Base-by-base conservation (phyloP, 1,284 basidiomycete genomes). In the Ceratobasidium sp. region DNA sequence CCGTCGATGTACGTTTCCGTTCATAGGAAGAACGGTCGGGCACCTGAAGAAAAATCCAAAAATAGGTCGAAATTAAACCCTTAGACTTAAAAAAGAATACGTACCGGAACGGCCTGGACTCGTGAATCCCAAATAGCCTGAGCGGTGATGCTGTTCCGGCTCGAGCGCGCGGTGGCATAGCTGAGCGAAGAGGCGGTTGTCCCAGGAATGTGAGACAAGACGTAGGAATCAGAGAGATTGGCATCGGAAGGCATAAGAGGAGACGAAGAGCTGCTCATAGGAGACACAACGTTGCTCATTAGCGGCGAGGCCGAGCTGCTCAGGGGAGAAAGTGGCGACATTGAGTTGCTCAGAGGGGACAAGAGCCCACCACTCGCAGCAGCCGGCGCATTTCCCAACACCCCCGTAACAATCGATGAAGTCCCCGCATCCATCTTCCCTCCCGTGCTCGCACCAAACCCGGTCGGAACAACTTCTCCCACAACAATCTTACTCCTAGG, bases 141-240 rank as follows among this genome's bases (percentile, higher is more conserved):
- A 43, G 50, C 52, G 18, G 50, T 41, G 13, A 57, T 23, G 30
- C 64, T 69, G 46, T 55, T 69, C 41, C 64, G 8, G 30, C 57
- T 69, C n/a, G 64, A 69, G 18, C 64, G 64, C 52, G 64, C 64
- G 57, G 64, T 69, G 23, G 50, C 35, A 21, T 69, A 69, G 52
- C 52, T 69, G 52, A 54, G 30, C 23, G 49, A 35, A 11, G 52
- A 69, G 52, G 49, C 43, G 50, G 49, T 41, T 14, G 52, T 69
- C 16, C 52, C 50, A 44, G 50, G 50, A 21, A 38, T 30, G 9
- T 69, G 35, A 3, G 64, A 43, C 7, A 16, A 2, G 21, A 67
- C 28, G 52, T 57, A 41, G 52, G 64, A 52, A 21, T 69, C 64
- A 43, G 64, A 44, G 7, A 69, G 41, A 30, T 57, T 35, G 18